These are phyloP conservation scores for Arctium lappa DNA, from an alignment of 129 eudicot species.

Conservation along the genomic window DNA sequence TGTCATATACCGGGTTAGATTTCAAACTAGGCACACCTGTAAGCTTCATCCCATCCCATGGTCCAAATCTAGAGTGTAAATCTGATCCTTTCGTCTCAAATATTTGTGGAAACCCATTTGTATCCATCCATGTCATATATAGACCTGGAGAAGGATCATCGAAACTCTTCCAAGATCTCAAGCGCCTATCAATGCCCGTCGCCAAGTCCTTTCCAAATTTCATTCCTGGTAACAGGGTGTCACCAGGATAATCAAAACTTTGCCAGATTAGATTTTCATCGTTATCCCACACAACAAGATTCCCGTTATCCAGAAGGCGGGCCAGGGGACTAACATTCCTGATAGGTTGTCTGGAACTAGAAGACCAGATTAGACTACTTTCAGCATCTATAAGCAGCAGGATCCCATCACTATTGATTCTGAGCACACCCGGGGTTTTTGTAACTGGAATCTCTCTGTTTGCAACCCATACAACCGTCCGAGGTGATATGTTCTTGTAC, in stretches of 20 bases:
- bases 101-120: background rate
- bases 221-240: slow-evolving; percentile 7
- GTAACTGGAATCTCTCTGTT: slow-evolving; percentile 14
- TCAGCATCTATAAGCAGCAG: background rate
- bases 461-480: slow-evolving; percentile 34
- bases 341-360: background rate
- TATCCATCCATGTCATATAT: background rate
- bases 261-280: background rate
- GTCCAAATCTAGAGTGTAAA: background rate
- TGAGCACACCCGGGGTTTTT: slow-evolving; percentile 1
- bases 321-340: slow-evolving; percentile 1
- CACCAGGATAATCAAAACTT: background rate
- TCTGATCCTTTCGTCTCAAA: background rate
- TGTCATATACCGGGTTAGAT: background rate
- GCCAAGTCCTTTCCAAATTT: background rate
- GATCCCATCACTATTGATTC: background rate
- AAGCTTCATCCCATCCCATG: no score
- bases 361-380: slow-evolving; percentile 9
- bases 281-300: slow-evolving; percentile 10
- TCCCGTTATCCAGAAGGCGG: slow-evolving; percentile 21
- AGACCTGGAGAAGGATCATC: slow-evolving; percentile 16
- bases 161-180: slow-evolving; percentile 20
- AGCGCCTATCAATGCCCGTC: background rate
- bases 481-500: slow-evolving; percentile 27
- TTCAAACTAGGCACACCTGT: slow-evolving; percentile 9